phyloP scores from a whole-genome alignment of 257 asterid genomes.

The Fraxinus anomala region DNA sequence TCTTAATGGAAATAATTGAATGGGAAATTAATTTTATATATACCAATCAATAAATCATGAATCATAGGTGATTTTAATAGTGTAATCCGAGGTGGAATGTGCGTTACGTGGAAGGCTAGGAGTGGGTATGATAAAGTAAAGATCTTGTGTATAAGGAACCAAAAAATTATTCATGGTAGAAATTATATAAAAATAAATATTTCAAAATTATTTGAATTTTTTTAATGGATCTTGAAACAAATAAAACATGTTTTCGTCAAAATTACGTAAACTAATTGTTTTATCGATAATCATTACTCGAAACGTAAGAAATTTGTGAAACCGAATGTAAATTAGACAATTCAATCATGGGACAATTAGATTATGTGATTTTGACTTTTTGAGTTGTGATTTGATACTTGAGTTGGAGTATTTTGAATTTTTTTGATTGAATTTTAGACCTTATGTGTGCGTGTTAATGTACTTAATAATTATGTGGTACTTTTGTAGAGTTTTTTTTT shows the following conservation, averaged over 20 bases:
- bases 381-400: background rate
- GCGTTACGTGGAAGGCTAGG: background rate
- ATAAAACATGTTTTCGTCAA: background rate
- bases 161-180: background rate
- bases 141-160: background rate
- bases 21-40: background rate
- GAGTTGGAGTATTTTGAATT: background rate
- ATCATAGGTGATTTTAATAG: background rate
- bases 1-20: background rate
- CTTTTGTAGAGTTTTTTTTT: too few species aligned
- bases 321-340: too few species aligned
- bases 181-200: background rate
- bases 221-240: background rate
- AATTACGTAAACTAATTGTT: background rate
- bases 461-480: too few species aligned
- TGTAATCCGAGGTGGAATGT: background rate
- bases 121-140: background rate
- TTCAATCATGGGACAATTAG: background rate
- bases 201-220: background rate
- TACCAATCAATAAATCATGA: background rate
- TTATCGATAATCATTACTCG: too few species aligned
- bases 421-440: too few species aligned
- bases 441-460: too few species aligned
- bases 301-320: too few species aligned
- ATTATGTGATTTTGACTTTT: background rate